Percentiles rank a stretch among this genome's conserved stretches.
Conservation (phyloP, 306 rosid genomes). For the Gillenia trifoliata region DNA sequence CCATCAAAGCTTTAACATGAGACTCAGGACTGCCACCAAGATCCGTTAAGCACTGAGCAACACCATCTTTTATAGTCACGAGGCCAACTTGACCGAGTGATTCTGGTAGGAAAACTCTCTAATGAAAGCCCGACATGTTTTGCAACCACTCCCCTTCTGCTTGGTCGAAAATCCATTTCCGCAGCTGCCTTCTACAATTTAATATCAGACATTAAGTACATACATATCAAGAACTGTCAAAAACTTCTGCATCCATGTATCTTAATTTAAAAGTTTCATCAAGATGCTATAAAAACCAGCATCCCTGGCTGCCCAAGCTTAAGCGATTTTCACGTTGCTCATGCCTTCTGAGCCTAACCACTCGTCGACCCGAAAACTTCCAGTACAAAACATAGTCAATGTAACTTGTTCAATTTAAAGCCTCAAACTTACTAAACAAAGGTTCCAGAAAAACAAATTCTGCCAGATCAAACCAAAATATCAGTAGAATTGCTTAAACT, state of each 20-base stretch:
- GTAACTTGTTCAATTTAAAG: background rate
- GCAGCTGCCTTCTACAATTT: conserved; percentile 65
- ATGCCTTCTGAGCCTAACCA: too few relatives aligned
- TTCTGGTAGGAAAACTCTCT: conserved; percentile 92
- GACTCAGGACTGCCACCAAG: conserved; percentile 97
- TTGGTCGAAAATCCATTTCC: conserved; percentile 82
- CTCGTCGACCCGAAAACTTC: background rate
- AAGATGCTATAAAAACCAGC: background rate
- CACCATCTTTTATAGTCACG: conserved; percentile 79
- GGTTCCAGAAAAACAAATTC: background rate
- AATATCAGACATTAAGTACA: background rate
- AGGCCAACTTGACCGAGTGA: conserved; percentile 87
- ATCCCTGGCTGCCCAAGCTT: conserved; percentile 7
- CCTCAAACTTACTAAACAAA: background rate
- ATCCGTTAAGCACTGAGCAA: conserved; percentile 74
- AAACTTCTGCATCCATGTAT: background rate
- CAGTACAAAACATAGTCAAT: background rate
- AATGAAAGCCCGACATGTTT: conserved; percentile 77
- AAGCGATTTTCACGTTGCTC: background rate
- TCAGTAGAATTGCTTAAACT: background rate
- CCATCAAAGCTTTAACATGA: conserved; percentile 82
- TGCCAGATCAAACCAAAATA: background rate
- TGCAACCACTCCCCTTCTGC: conserved; percentile 80
- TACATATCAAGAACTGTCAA: background rate
- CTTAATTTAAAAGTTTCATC: background rate